A percentile compares a stretch with the other conserved stretches of the same genome.
These are phyloP conservation scores for Limtongia smithiae DNA, from an alignment of 805 yeast genomes.

Conservation along the genomic window DNA sequence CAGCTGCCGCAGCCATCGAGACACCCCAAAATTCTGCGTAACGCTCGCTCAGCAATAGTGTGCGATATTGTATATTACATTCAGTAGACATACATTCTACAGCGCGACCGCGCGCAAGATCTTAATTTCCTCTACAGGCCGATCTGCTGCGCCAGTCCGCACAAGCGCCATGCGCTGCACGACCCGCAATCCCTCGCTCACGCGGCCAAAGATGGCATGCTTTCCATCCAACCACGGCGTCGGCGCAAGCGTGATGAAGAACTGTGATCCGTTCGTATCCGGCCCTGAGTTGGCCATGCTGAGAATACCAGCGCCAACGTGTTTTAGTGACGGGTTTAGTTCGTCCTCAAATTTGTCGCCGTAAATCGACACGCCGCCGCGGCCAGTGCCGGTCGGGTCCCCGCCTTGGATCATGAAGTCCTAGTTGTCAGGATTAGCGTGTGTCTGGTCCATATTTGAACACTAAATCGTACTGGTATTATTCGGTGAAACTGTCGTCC, in stretches of 20 bases:
- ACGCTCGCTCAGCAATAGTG: no score
- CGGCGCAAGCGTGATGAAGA: constrained; percentile 76
- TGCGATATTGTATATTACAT: no score
- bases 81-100: no score
- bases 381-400: constrained; percentile 39
- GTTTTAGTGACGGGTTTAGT: constrained; percentile 47
- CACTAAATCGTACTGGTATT: constrained; percentile 19
- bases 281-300: constrained; percentile 95
- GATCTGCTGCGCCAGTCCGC: constrained; percentile 43
- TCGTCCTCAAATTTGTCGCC: constrained; percentile 35
- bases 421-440: constrained; percentile 17
- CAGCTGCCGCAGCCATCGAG: no score
- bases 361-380: constrained; percentile 34
- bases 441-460: background rate
- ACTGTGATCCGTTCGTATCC: constrained; percentile 84
- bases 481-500: constrained; percentile 32
- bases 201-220: constrained; percentile 74
- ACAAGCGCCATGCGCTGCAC: constrained; percentile 58
- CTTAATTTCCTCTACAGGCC: constrained; percentile 46
- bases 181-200: constrained; percentile 41
- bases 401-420: constrained; percentile 40
- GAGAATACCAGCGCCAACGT: constrained; percentile 74
- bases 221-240: constrained; percentile 73
- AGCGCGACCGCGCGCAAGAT: constrained; percentile 35
- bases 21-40: no score